Percentiles rank a stretch among this genome's conserved stretches.
Conservation (phyloP, 2,329 filamentous ascomycete genomes). For the Sclerotiophoma versabilis region DNA sequence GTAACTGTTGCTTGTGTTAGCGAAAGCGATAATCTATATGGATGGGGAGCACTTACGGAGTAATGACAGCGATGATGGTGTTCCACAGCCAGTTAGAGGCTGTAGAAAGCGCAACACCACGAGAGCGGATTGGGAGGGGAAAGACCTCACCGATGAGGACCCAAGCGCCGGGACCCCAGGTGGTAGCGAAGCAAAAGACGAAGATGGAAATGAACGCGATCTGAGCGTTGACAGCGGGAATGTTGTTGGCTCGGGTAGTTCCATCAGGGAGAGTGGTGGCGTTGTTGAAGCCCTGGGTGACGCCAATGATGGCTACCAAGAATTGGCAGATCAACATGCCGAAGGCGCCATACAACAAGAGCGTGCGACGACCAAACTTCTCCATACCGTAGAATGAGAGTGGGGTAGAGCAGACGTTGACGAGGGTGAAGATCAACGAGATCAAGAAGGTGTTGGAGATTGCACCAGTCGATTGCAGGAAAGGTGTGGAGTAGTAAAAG, state of each 20-base stretch:
- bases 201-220: slow-evolving; percentile 63
- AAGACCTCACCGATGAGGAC: slow-evolving; percentile 51
- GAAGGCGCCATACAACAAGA: slow-evolving; percentile 73
- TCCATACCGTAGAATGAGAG: slow-evolving; percentile 76
- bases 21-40: background rate
- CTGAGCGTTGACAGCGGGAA: slow-evolving; percentile 27
- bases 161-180: slow-evolving; percentile 77
- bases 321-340: slow-evolving; percentile 64
- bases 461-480: slow-evolving; percentile 25
- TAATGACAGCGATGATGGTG: slow-evolving; percentile 55
- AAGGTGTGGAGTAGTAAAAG: slow-evolving; percentile 44
- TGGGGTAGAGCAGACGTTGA: slow-evolving; percentile 76
- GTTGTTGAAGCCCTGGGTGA: slow-evolving; percentile 22
- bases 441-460: slow-evolving; percentile 65
- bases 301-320: slow-evolving; percentile 41
- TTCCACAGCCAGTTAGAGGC: slow-evolving; percentile 60
- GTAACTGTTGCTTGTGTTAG: slow-evolving; percentile 2
- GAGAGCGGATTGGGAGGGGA: slow-evolving; percentile 50
- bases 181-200: slow-evolving; percentile 78
- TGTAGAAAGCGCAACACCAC: slow-evolving; percentile 55
- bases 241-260: slow-evolving; percentile 12
- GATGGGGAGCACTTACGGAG: slow-evolving; percentile 62
- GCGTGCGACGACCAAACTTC: slow-evolving; percentile 73
- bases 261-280: slow-evolving; percentile 20
- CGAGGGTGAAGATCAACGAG: slow-evolving; percentile 73